These are phyloP conservation scores for Septoria linicola DNA, from an alignment of 2,329 filamentous ascomycete species.

Conservation along the genomic window DNA sequence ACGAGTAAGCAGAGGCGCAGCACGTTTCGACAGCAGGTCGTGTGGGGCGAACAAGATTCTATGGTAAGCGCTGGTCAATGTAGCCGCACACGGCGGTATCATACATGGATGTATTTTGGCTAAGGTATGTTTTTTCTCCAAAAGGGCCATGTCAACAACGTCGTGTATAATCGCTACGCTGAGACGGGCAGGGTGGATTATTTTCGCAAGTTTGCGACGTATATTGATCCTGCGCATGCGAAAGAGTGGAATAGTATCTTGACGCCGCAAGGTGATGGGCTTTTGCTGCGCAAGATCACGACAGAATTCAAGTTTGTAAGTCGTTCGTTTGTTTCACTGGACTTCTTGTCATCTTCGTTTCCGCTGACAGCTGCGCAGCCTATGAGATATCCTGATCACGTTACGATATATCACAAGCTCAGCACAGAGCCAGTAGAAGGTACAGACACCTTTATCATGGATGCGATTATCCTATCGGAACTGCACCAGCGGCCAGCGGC, in stretches of 20 bases:
- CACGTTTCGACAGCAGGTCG: conserved; percentile 65
- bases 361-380: conserved; percentile 53
- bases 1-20: conserved; percentile 62
- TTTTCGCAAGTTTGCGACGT: conserved; percentile 65
- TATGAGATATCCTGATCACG: conserved; percentile 76
- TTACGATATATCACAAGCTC: conserved; percentile 82
- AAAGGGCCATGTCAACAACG: conserved; percentile 78
- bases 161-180: conserved; percentile 78
- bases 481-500: conserved; percentile 70
- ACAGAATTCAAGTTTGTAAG: conserved; percentile 83
- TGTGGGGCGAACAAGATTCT: conserved; percentile 78
- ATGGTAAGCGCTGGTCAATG: conserved; percentile 48
- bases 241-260: conserved; percentile 68
- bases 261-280: conserved; percentile 63
- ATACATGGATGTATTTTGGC: too few relatives aligned
- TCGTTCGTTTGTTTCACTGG: neutral
- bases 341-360: conserved; percentile 36
- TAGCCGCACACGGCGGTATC: too few relatives aligned
- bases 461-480: conserved; percentile 72
- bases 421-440: conserved; percentile 50
- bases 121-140: conserved; percentile 18
- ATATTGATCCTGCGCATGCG: conserved; percentile 61
- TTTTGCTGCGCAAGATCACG: conserved; percentile 77
- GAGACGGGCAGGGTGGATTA: conserved; percentile 80
- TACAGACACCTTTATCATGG: conserved; percentile 58